Evolutionary conservation across 441 rosid species (phyloP).

Genomic region (Breynia disticha): DNA sequence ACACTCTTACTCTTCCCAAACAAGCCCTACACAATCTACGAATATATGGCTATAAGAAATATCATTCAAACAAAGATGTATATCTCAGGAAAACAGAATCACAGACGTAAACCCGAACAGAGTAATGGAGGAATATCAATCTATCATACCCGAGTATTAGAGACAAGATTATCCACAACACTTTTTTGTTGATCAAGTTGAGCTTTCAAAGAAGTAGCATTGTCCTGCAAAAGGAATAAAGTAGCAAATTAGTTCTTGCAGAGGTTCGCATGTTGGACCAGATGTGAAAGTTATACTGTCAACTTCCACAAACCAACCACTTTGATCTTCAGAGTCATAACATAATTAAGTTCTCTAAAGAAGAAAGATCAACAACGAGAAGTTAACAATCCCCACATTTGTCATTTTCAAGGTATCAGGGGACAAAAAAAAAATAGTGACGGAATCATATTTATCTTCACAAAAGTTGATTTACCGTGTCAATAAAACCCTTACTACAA

Average conservation of each 20-base stretch:
- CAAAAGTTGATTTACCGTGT: no score
- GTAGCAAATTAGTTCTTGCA: conserved; percentile 7
- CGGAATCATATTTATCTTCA: no score
- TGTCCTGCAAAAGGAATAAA: conserved; percentile 47
- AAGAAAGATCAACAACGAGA: no score
- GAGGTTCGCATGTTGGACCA: not conserved
- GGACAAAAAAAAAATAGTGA: no score
- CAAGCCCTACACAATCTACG: not conserved
- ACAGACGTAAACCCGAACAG: not conserved
- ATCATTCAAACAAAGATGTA: not conserved
- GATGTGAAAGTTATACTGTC: no score
- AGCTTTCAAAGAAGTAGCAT: conserved; percentile 64
- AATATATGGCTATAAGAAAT: not conserved
- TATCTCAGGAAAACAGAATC: not conserved
- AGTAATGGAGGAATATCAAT: conserved; percentile 6
- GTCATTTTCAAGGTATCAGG: no score
- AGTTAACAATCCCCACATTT: no score
- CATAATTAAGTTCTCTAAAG: conserved; percentile 4
- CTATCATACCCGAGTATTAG: conserved; percentile 77
- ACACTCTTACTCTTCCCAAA: no score
- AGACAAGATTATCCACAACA: conserved; percentile 84
- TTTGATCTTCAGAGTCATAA: conserved; percentile 1
- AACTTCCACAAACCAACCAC: not conserved
- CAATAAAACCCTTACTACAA: no score
- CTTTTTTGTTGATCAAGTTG: conserved; percentile 84